Evolutionary conservation across 805 yeast genomes (phyloP).

Genomic region (Spathaspora boniae): DNA sequence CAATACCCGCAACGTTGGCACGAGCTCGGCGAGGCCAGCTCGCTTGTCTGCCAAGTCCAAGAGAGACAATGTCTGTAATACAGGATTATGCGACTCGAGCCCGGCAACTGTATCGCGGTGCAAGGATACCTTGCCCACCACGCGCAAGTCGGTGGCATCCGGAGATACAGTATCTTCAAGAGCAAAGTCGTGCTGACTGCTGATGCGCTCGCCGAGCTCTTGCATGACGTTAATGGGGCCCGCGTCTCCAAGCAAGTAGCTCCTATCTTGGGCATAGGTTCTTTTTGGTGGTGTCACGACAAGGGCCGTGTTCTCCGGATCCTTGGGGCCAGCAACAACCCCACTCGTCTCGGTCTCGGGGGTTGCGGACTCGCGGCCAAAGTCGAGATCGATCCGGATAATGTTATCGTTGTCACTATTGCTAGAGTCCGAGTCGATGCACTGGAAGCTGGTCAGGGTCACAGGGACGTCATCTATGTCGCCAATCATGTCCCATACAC

Average conservation of each 20-base stretch:
- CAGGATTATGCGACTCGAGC: not conserved
- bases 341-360: no score
- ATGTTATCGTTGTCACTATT: no score
- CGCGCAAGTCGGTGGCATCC: conserved; percentile 18
- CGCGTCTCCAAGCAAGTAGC: conserved; percentile 11
- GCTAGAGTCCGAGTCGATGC: no score
- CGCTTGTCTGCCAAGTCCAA: not conserved
- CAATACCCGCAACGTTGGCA: no score
- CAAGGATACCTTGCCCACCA: conserved; percentile 10
- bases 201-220: conserved; percentile 1
- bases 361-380: no score
- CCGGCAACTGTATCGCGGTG: conserved; percentile 13
- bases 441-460: no score
- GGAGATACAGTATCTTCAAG: conserved; percentile 4
- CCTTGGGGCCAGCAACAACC: not conserved
- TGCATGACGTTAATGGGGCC: not conserved
- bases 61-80: not conserved
- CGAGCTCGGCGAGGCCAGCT: no score
- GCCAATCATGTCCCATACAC: no score
- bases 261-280: conserved; percentile 18
- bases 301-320: not conserved
- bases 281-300: not conserved
- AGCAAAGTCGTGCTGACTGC: conserved; percentile 7
- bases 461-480: no score
- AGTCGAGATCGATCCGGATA: no score